Evolutionary conservation across 2,329 filamentous ascomycete genomes (phyloP).

Genomic region (Plenodomus biglobosus): DNA sequence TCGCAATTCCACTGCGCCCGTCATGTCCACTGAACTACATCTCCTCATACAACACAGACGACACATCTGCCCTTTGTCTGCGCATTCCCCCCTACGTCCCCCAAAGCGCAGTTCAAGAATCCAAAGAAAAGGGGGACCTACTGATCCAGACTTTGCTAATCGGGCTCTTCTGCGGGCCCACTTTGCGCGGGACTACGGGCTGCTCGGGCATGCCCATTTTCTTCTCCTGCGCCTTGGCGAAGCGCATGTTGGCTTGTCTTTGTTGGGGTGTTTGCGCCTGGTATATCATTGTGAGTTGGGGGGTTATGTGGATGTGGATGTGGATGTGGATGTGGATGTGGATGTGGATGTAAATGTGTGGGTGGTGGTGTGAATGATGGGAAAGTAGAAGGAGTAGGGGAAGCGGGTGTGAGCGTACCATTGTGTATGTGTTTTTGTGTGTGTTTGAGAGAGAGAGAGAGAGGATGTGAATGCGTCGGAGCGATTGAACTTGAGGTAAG

Average conservation of each 20-base stretch:
- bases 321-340: too few species aligned
- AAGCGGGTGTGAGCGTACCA: conserved; percentile 13
- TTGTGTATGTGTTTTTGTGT: conserved; percentile 5
- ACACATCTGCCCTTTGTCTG: not conserved
- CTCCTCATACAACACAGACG: too few species aligned
- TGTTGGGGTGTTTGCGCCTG: conserved; percentile 84
- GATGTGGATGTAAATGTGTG: too few species aligned
- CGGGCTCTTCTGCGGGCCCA: conserved; percentile 52
- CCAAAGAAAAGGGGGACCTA: conserved; percentile 45
- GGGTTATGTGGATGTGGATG: not conserved
- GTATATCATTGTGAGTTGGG: too few species aligned
- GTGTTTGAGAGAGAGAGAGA: not conserved
- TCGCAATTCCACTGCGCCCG: too few species aligned
- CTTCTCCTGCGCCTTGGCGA: conserved; percentile 69
- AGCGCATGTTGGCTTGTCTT: conserved; percentile 77
- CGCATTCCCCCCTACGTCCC: not conserved
- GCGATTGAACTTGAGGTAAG: too few species aligned
- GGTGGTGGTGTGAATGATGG: too few species aligned
- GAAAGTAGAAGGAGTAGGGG: not conserved
- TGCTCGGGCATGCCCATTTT: conserved; percentile 68
- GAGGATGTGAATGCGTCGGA: too few species aligned
- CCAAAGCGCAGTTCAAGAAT: not conserved
- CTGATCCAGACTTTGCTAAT: conserved; percentile 61
- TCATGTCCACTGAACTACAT: too few species aligned
- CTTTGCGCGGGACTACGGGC: conserved; percentile 52